Evolutionary conservation across 164 flowering plant genomes (phyloP).

Genomic region (Akebia trifoliata): DNA sequence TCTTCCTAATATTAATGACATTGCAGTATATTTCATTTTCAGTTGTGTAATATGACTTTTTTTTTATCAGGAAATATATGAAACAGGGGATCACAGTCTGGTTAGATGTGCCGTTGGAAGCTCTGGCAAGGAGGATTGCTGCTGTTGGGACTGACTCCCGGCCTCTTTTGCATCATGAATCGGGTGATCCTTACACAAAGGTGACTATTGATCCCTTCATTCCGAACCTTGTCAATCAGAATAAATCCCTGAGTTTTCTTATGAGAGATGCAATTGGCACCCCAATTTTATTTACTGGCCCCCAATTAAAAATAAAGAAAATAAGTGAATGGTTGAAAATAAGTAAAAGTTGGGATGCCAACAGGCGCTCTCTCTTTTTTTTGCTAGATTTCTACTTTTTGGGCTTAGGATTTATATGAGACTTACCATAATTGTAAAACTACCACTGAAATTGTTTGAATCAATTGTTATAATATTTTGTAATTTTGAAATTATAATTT

Average conservation of each 20-base stretch:
- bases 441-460: no score
- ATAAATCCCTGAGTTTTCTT: background rate
- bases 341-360: no score
- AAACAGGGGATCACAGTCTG: slow-evolving; percentile 80
- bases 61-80: slow-evolving; percentile 69
- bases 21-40: background rate
- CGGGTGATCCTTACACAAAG: slow-evolving; percentile 76
- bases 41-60: background rate
- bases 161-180: slow-evolving; percentile 75
- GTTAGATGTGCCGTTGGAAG: slow-evolving; percentile 92
- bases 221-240: background rate
- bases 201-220: slow-evolving; percentile 25
- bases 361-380: no score
- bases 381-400: no score
- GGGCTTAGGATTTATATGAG: no score
- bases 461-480: no score
- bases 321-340: no score
- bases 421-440: no score
- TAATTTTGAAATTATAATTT: no score
- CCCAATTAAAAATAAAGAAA: no score
- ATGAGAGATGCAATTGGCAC: background rate
- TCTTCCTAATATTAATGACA: background rate
- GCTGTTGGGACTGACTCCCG: slow-evolving; percentile 88
- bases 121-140: slow-evolving; percentile 81
- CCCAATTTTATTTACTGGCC: no score